A percentile compares a stretch with the other conserved stretches of the same genome.
Evolutionary conservation across 345 rosid species (phyloP).

Genomic region (Reutealis trisperma): DNA sequence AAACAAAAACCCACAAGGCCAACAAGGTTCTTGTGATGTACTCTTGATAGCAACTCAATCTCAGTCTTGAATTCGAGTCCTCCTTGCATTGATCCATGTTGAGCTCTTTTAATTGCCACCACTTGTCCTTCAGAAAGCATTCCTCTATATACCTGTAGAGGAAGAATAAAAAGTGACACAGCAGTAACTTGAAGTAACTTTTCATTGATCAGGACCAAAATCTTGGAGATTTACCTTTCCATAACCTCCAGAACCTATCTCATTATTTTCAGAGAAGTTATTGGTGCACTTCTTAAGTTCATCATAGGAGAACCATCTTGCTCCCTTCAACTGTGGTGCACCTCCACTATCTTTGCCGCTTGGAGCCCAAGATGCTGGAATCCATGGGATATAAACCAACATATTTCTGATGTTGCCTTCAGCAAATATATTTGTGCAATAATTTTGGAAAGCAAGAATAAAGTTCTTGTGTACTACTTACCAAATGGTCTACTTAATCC

Average conservation of each 20-base stretch:
- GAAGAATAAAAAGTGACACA: neutral
- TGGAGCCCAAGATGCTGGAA: conserved; percentile 87
- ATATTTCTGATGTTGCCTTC: neutral
- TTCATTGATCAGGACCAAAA: neutral
- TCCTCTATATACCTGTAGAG: conserved; percentile 76
- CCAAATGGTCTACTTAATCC: conserved; percentile 86
- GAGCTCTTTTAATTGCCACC: conserved; percentile 89
- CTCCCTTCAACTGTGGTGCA: conserved; percentile 92
- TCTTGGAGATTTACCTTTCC: conserved; percentile 60
- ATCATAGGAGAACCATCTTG: conserved; percentile 90
- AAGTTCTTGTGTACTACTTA: conserved; percentile 31
- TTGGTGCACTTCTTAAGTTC: conserved; percentile 81
- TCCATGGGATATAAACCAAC: neutral
- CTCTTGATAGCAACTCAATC: conserved; percentile 90
- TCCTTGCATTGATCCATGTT: conserved; percentile 90
- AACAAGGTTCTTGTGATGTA: conserved; percentile 92
- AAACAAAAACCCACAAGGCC: conserved; percentile 91
- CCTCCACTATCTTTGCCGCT: conserved; percentile 86
- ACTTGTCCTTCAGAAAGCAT: conserved; percentile 72
- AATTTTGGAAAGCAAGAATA: neutral
- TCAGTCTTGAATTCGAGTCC: conserved; percentile 95
- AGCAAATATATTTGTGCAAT: neutral
- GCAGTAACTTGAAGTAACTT: neutral
- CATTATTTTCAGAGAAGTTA: conserved; percentile 69
- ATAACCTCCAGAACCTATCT: conserved; percentile 92